Percentiles rank a stretch among this genome's conserved stretches.
Evolutionary conservation across 176 grass and related monocot species (phyloP).

Genomic region (Panicum miliaceum): DNA sequence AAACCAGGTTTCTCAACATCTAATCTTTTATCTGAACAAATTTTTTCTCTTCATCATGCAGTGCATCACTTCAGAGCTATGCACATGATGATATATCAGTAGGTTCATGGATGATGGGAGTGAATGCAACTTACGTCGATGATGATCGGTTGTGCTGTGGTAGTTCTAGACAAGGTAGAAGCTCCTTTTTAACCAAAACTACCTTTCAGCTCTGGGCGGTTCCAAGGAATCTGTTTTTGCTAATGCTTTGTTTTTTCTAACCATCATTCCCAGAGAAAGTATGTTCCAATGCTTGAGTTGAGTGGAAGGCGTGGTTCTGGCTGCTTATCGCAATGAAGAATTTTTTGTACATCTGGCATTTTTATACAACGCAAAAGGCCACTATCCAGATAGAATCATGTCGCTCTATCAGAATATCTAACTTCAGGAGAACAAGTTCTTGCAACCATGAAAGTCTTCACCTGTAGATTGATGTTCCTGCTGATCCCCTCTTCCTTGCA

Average conservation of each 20-base stretch:
- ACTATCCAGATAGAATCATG: background rate
- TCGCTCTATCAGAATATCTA: background rate
- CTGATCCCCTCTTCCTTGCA: background rate
- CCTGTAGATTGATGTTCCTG: background rate
- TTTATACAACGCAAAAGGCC: slow-evolving; percentile 16
- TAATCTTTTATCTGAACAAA: background rate
- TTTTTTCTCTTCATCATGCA: slow-evolving; percentile 29
- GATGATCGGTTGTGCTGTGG: slow-evolving; percentile 81
- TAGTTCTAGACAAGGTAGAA: slow-evolving; percentile 85
- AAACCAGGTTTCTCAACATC: slow-evolving; percentile 16
- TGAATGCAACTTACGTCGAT: slow-evolving; percentile 91
- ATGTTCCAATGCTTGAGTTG: slow-evolving; percentile 49
- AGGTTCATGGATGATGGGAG: slow-evolving; percentile 96
- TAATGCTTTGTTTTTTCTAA: slow-evolving; percentile 3
- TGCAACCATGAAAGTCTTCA: background rate
- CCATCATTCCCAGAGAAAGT: slow-evolving; percentile 52
- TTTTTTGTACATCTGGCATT: slow-evolving; percentile 20
- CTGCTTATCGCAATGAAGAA: background rate
- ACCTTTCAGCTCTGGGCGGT: background rate
- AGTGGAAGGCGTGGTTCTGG: background rate
- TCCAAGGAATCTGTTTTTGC: background rate
- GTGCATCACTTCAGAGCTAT: slow-evolving; percentile 83
- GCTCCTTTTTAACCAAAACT: background rate
- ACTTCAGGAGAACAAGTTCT: background rate
- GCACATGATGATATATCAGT: slow-evolving; percentile 91